Evolutionary conservation across 2,329 filamentous ascomycete genomes (phyloP).

Genomic region (Aspergillus ochraceus): DNA sequence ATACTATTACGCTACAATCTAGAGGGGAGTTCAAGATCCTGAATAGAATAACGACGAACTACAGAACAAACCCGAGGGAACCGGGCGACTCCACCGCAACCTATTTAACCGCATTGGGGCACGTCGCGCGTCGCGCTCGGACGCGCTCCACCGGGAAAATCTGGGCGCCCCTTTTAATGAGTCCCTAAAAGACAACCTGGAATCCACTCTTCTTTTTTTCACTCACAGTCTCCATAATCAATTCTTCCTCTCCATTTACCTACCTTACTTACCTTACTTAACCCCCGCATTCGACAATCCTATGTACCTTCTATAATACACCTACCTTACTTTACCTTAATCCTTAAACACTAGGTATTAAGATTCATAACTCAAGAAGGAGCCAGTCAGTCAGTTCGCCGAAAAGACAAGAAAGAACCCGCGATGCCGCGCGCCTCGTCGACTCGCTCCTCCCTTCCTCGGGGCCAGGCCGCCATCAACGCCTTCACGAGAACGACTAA

Average conservation of each 20-base stretch:
- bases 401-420: conserved; percentile 8
- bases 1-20: neutral
- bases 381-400: too few relatives aligned
- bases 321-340: conserved; percentile 5
- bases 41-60: too few relatives aligned
- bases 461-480: conserved; percentile 42
- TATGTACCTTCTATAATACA: conserved; percentile 12
- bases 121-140: conserved; percentile 19
- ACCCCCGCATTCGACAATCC: conserved; percentile 4
- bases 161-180: neutral
- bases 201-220: neutral
- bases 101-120: conserved; percentile 16
- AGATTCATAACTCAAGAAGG: too few relatives aligned
- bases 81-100: neutral
- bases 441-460: conserved; percentile 30
- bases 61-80: too few relatives aligned
- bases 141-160: conserved; percentile 17
- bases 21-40: too few relatives aligned
- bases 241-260: conserved; percentile 6
- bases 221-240: neutral
- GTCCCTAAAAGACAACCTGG: neutral
- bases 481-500: conserved; percentile 48
- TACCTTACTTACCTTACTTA: conserved; percentile 5
- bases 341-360: too few relatives aligned
- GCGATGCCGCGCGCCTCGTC: conserved; percentile 35